phyloP scores from a whole-genome alignment of 2,329 filamentous ascomycete species.

The Exophiala bonariae region DNA sequence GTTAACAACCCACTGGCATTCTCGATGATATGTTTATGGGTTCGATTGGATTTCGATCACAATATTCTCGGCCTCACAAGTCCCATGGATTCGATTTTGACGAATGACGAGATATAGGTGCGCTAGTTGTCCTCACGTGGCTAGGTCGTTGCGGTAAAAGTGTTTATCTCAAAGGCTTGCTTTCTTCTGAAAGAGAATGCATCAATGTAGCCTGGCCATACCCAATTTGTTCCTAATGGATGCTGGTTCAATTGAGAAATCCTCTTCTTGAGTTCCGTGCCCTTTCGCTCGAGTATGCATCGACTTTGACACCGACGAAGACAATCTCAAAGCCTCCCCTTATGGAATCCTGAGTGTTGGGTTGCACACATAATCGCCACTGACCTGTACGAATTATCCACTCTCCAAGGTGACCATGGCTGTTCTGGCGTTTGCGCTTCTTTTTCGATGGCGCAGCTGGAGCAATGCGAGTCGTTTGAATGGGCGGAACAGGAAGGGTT shows the following conservation, averaged over 20 bases:
- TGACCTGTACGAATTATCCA: slow-evolving; percentile 70
- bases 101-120: too few species aligned
- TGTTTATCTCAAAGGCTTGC: too few species aligned
- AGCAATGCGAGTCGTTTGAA: slow-evolving; percentile 16
- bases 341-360: slow-evolving; percentile 34
- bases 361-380: slow-evolving; percentile 70
- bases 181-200: too few species aligned
- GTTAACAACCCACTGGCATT: too few species aligned
- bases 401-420: slow-evolving; percentile 20
- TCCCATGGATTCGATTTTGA: too few species aligned
- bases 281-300: slow-evolving; percentile 67
- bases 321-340: slow-evolving; percentile 66
- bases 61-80: too few species aligned
- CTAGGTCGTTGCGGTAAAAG: too few species aligned
- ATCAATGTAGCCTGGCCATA: too few species aligned
- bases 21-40: too few species aligned
- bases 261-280: slow-evolving; percentile 64
- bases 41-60: too few species aligned
- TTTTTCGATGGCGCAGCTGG: slow-evolving; percentile 12
- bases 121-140: too few species aligned
- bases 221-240: not conserved
- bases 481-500: slow-evolving; percentile 13
- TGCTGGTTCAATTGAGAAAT: slow-evolving; percentile 54
- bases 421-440: slow-evolving; percentile 23
- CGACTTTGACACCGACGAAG: slow-evolving; percentile 73